These are phyloP conservation scores for Zasmidium cellare DNA, from an alignment of 2,329 filamentous ascomycete species.

Conservation along the genomic window DNA sequence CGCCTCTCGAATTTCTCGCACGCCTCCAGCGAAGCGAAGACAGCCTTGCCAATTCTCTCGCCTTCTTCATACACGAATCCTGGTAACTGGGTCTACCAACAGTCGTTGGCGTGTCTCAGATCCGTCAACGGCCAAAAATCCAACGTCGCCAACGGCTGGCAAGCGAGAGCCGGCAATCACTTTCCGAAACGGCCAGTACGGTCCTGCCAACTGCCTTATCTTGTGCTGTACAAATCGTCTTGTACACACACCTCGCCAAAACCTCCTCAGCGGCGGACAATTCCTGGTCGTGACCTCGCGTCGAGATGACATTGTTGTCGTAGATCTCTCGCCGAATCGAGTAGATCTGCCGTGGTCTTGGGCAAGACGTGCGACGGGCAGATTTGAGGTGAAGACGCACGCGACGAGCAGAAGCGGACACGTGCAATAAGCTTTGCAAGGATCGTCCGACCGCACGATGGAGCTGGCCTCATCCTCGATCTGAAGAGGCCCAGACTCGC, in stretches of 20 bases:
- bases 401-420: no score
- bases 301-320: slow-evolving; percentile 1
- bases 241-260: no score
- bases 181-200: neutral
- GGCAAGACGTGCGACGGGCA: neutral
- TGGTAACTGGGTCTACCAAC: neutral
- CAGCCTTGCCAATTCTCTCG: neutral
- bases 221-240: neutral
- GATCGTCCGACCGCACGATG: neutral
- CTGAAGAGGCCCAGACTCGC: neutral
- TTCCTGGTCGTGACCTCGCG: neutral
- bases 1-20: no score
- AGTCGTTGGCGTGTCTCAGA: slow-evolving; percentile 6
- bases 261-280: no score
- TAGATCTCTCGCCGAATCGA: neutral
- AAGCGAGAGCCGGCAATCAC: slow-evolving; percentile 2
- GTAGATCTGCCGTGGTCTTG: slow-evolving; percentile 2
- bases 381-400: no score
- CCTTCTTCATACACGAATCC: neutral
- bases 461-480: neutral
- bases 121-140: slow-evolving; percentile 1
- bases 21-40: no score
- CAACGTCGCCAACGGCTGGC: neutral
- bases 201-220: neutral
- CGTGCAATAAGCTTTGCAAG: slow-evolving; percentile 3